A percentile compares a stretch with the other conserved stretches of the same genome.
Conservation (phyloP, 805 yeast species). For the Suhomyces tanzawaensis region DNA sequence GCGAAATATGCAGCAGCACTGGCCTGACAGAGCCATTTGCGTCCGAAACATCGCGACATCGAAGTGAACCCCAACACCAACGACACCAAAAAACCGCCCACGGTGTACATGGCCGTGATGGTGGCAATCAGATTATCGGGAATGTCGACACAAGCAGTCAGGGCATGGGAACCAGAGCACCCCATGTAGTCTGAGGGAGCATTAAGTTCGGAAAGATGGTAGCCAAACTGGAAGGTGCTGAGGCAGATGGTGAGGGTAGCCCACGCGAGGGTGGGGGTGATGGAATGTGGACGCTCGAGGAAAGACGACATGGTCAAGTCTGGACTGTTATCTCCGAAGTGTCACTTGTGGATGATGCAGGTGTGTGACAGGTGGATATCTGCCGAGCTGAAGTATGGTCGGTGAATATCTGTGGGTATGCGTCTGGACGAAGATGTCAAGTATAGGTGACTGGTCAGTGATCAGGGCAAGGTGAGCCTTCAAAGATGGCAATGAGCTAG, state of each 20-base stretch:
- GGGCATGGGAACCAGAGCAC: constrained; percentile 13
- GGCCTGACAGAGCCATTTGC: constrained; percentile 20
- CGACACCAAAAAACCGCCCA: constrained; percentile 37
- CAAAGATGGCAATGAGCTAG: too few relatives aligned
- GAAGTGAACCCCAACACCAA: constrained; percentile 26
- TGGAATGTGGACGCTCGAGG: constrained; percentile 17
- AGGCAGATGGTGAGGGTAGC: constrained; percentile 33
- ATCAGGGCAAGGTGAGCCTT: too few relatives aligned
- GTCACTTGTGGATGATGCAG: too few relatives aligned
- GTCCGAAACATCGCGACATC: constrained; percentile 23
- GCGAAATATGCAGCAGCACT: constrained; percentile 12
- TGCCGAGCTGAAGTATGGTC: too few relatives aligned
- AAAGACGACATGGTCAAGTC: not conserved
- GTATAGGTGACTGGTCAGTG: too few relatives aligned
- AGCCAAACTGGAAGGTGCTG: constrained; percentile 40
- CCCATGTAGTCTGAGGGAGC: constrained; percentile 31
- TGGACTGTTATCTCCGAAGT: too few relatives aligned
- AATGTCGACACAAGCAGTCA: constrained; percentile 28
- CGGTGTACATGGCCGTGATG: constrained; percentile 33
- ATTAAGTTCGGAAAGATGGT: constrained; percentile 38
- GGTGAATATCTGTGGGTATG: too few relatives aligned
- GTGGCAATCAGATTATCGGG: constrained; percentile 18
- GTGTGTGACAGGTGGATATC: too few relatives aligned
- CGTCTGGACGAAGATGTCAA: too few relatives aligned
- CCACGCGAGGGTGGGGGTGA: constrained; percentile 34